Conservation (phyloP, 2,329 filamentous ascomycete genomes). For the Pyrenophora seminiperda region DNA sequence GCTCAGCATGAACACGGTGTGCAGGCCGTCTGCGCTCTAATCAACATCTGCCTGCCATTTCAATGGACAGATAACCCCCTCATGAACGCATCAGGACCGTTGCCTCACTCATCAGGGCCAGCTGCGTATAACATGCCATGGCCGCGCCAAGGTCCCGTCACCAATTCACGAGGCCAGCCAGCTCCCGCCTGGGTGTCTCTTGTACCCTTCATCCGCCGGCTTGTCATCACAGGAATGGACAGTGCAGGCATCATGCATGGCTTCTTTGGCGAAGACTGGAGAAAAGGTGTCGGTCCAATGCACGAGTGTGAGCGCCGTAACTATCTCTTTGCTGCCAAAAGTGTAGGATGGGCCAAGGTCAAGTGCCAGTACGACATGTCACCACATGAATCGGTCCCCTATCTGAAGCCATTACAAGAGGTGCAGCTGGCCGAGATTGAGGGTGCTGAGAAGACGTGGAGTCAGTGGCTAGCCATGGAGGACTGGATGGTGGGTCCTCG, state of each 20-base stretch:
- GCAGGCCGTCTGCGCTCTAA: conserved; percentile 84
- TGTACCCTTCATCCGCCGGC: conserved; percentile 85
- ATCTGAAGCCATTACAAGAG: conserved; percentile 79
- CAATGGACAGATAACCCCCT: conserved; percentile 67
- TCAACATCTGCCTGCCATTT: conserved; percentile 90
- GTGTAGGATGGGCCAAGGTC: conserved; percentile 84
- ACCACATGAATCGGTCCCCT: conserved; percentile 82
- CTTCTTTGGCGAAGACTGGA: conserved; percentile 96
- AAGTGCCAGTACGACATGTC: conserved; percentile 90
- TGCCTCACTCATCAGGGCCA: conserved; percentile 40
- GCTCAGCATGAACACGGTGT: conserved; percentile 83
- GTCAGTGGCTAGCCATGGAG: conserved; percentile 94
- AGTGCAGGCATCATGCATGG: conserved; percentile 84
- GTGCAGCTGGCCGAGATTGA: conserved; percentile 80
- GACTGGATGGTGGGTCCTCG: conserved; percentile 97
- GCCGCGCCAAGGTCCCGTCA: conserved; percentile 50
- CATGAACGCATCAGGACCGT: conserved; percentile 41
- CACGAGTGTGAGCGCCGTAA: conserved; percentile 91
- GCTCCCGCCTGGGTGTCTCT: conserved; percentile 65
- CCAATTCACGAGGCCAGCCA: conserved; percentile 45
- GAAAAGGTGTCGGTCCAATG: conserved; percentile 75
- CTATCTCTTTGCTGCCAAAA: conserved; percentile 94
- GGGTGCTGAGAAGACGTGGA: conserved; percentile 83
- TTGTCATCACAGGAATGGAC: conserved; percentile 92
- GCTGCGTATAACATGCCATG: conserved; percentile 47